These are phyloP conservation scores for Podospora pseudocomata DNA, from an alignment of 495 filamentous ascomycete species.

Conservation along the genomic window DNA sequence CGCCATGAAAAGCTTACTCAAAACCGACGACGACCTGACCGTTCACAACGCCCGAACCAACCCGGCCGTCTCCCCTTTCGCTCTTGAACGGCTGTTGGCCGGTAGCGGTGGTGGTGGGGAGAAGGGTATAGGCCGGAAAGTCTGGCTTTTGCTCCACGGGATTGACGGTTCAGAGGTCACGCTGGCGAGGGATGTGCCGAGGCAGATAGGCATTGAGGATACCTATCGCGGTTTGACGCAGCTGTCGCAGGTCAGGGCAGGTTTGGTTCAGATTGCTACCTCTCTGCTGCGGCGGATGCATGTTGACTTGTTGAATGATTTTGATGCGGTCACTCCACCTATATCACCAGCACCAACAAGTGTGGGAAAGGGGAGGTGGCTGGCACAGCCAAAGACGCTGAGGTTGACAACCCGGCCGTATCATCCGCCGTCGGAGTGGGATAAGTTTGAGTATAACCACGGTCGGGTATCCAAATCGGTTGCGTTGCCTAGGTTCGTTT, in stretches of 20 bases:
- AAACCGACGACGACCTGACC: conserved; percentile 48
- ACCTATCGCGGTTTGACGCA: conserved; percentile 67
- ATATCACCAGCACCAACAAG: not conserved
- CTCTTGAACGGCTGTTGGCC: conserved; percentile 61
- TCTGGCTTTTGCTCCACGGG: conserved; percentile 61
- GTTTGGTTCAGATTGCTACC: conserved; percentile 58
- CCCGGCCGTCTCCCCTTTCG: conserved; percentile 55
- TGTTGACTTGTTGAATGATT: conserved; percentile 59
- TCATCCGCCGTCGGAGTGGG: conserved; percentile 33
- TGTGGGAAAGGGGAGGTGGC: conserved; percentile 29
- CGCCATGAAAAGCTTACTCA: conserved; percentile 60
- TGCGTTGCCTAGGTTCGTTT: conserved; percentile 65
- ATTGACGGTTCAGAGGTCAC: conserved; percentile 64
- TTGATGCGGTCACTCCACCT: not conserved
- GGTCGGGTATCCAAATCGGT: conserved; percentile 66
- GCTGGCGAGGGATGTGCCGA: conserved; percentile 66
- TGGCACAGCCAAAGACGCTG: conserved; percentile 54
- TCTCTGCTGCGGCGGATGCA: conserved; percentile 79
- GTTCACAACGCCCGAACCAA: conserved; percentile 62
- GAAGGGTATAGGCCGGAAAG: conserved; percentile 61
- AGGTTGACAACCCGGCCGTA: conserved; percentile 71
- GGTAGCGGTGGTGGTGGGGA: conserved; percentile 62
- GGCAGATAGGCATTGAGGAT: conserved; percentile 93
- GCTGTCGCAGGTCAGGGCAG: conserved; percentile 53
- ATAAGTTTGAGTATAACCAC: conserved; percentile 30